Percentiles rank a stretch among this genome's conserved stretches.
Evolutionary conservation across 176 grass and related monocot species (phyloP).

Genomic region (Carex littledalei): DNA sequence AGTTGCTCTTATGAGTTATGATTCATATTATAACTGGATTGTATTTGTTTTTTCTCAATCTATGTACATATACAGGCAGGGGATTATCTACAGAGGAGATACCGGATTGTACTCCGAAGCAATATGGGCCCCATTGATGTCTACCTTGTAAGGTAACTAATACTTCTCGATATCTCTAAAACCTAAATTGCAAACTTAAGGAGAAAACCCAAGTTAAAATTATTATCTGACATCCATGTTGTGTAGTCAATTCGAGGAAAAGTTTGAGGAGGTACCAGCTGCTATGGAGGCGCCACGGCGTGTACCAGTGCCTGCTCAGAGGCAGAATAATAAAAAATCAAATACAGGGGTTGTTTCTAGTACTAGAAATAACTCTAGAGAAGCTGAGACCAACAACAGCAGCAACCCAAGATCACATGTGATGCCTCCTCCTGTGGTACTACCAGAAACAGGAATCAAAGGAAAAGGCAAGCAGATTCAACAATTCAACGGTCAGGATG

Average conservation of each 20-base stretch:
- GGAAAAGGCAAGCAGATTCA: conserved; percentile 34
- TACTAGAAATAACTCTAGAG: background rate
- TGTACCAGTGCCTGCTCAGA: conserved; percentile 5
- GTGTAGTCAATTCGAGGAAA: conserved; percentile 77
- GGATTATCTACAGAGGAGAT: conserved; percentile 70
- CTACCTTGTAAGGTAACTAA: conserved; percentile 80
- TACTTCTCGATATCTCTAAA: background rate
- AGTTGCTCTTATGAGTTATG: background rate
- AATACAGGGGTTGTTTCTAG: background rate
- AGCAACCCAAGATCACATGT: conserved; percentile 27
- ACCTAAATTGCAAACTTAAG: background rate
- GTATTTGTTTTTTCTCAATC: conserved; percentile 19
- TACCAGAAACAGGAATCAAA: conserved; percentile 26
- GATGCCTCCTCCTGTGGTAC: conserved; percentile 17
- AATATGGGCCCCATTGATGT: conserved; percentile 86
- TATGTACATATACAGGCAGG: conserved; percentile 42
- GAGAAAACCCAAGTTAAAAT: conserved; percentile 7
- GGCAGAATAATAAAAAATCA: conserved; percentile 21
- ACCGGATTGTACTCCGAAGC: conserved; percentile 82
- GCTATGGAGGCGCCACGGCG: conserved; percentile 24
- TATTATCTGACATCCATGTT: conserved; percentile 26
- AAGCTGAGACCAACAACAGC: background rate
- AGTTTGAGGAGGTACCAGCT: conserved; percentile 56
- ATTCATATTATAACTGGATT: background rate
- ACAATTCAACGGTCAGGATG: conserved; percentile 23